These are phyloP conservation scores for Salvia miltiorrhiza DNA, from an alignment of 257 asterid species.

Conservation along the genomic window DNA sequence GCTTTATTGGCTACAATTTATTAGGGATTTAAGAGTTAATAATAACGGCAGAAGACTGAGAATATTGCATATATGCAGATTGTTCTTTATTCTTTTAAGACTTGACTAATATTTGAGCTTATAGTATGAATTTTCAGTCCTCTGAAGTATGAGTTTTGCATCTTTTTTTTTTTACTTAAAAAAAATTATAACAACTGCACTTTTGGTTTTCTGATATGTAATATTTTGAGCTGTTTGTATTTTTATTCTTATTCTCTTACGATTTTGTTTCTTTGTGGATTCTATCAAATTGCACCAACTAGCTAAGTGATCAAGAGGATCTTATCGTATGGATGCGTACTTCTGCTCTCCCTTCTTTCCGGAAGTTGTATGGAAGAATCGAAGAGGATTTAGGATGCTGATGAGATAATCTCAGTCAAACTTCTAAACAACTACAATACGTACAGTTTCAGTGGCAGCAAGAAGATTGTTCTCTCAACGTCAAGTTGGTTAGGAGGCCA, in stretches of 20 bases:
- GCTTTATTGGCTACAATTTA: neutral
- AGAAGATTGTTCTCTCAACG: slow-evolving; percentile 68
- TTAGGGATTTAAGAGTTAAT: neutral
- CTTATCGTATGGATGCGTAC: slow-evolving; percentile 84
- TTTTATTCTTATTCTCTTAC: slow-evolving; percentile 11
- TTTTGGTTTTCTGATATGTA: neutral
- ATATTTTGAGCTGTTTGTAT: neutral
- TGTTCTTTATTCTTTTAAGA: neutral
- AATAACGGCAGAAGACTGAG: neutral
- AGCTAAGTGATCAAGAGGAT: slow-evolving; percentile 79
- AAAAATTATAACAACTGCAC: neutral
- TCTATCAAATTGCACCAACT: slow-evolving; percentile 28
- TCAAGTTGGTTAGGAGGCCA: slow-evolving; percentile 71
- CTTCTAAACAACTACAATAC: slow-evolving; percentile 72
- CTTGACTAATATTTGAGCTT: neutral
- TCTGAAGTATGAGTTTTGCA: neutral
- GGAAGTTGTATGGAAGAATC: slow-evolving; percentile 69
- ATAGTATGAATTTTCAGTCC: neutral
- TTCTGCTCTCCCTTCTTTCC: slow-evolving; percentile 67
- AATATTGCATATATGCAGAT: neutral
- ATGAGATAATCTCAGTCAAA: slow-evolving; percentile 42
- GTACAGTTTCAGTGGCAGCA: slow-evolving; percentile 71
- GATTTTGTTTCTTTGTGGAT: neutral
- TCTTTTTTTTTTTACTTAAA: neutral
- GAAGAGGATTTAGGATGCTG: slow-evolving; percentile 62